Evolutionary conservation across 345 rosid genomes (phyloP), one percentile per base, ranked within the genome.

Genomic region (Bruguiera gymnorhiza): DNA sequence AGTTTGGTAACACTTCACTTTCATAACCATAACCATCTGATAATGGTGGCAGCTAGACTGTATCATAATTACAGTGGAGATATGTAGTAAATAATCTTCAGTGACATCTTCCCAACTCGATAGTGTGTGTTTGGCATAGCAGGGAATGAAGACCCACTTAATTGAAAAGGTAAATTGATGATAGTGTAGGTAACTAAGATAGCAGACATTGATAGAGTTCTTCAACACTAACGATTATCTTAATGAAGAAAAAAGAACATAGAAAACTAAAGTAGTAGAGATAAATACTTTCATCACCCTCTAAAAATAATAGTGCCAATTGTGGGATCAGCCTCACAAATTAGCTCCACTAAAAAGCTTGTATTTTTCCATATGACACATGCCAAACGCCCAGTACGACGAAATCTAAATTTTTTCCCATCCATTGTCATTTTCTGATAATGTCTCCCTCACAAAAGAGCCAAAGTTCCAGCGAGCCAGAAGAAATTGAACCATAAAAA

Each of bases 1-100:
- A 56, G 60, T 66, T 53, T 63, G 80, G 70, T 66, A 20, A 56
- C 72, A 69, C 46, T 54, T 77, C 79, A 32, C 67, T 69, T 46
- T 68, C 77, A 15, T 65, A 46, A 48, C 31, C 10, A 1, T 36
- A 58, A 61, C 18, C 30, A 51, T 3, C 18, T 18, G 50, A 43
- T 43, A 43, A n/a, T 55, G 32, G 58, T 48, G 34, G 5, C 51
- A 37, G 66, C 15, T 60, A 11, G 15, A 19, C 8, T 18, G 30
- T 11, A 34, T 34, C 56, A 21, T 53, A 31, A 66, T 19, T 52
- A 26, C 32, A 64, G 6, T 59, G 50, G 19, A 43, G 13, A 43
- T 43, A 43, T 0, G 50, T 3, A 43, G 50, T 43, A 43, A 43
- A 43, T 18, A 43, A 3, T 43, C 50, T 43, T 43, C 50, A 43